These are phyloP conservation scores for Parachaetomium inaequale DNA, from an alignment of 495 filamentous ascomycete genomes.

Conservation along the genomic window DNA sequence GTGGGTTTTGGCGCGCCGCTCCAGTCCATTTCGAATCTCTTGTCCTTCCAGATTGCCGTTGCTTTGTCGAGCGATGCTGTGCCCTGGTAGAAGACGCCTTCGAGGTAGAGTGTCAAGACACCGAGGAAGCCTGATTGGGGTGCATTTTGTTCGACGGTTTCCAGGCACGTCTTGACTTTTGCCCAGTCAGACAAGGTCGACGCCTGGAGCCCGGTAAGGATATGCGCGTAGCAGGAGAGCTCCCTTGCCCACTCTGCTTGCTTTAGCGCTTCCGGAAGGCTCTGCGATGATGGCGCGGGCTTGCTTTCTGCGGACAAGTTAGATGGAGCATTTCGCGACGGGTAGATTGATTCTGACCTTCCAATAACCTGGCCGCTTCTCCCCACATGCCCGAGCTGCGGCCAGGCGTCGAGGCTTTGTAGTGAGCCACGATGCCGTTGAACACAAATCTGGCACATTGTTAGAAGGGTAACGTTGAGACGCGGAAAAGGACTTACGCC, in stretches of 20 bases:
- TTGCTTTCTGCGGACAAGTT: constrained; percentile 31
- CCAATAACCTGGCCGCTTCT: constrained; percentile 37
- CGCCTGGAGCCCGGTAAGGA: constrained; percentile 46
- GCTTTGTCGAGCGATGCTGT: constrained; percentile 66
- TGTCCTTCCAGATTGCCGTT: constrained; percentile 60
- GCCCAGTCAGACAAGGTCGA: constrained; percentile 46
- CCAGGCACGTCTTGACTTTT: constrained; percentile 42
- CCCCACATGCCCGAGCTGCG: constrained; percentile 51
- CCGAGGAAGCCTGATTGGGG: constrained; percentile 34
- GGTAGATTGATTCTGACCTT: constrained; percentile 12
- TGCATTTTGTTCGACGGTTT: constrained; percentile 34
- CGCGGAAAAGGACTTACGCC: constrained; percentile 35
- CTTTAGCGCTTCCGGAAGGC: constrained; percentile 45
- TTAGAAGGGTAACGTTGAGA: constrained; percentile 36
- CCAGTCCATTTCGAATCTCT: constrained; percentile 50
- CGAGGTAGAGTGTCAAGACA: constrained; percentile 60
- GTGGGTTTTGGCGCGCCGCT: constrained; percentile 35
- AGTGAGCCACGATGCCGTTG: constrained; percentile 64
- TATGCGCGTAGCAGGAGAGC: constrained; percentile 44
- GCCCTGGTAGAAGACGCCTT: constrained; percentile 74
- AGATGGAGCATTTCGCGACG: constrained; percentile 12
- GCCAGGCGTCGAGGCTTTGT: constrained; percentile 60
- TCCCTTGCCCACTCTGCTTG: constrained; percentile 43
- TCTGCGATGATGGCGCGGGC: constrained; percentile 25
- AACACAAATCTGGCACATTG: constrained; percentile 43